Evolutionary conservation across 208 protist genomes (phyloP).

Genomic region (Naegleria fowleri): DNA sequence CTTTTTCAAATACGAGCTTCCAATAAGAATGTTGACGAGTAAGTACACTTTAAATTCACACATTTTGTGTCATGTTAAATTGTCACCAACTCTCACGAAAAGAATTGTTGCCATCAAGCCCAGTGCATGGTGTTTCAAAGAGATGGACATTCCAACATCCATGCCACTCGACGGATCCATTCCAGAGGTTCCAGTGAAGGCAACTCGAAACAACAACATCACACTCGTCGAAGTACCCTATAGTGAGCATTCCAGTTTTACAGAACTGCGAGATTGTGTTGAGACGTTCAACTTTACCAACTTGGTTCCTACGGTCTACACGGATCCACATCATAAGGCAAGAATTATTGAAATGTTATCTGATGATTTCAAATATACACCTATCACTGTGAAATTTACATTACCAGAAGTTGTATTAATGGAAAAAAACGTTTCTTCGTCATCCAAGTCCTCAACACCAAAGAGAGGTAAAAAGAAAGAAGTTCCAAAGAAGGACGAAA

Average conservation of each 20-base stretch:
- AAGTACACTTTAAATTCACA: background rate
- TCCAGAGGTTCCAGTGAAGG: background rate
- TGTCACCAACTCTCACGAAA: too few species aligned
- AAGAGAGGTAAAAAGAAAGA: background rate
- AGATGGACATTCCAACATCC: background rate
- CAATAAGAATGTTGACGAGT: background rate
- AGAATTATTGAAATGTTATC: background rate
- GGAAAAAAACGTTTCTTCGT: background rate
- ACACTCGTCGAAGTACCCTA: conserved; percentile 15
- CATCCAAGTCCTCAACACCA: background rate
- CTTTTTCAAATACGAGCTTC: background rate
- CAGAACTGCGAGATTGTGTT: conserved; percentile 20
- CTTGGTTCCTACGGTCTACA: conserved; percentile 16
- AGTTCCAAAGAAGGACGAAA: background rate
- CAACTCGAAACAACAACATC: background rate
- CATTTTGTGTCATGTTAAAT: too few species aligned
- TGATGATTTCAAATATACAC: background rate
- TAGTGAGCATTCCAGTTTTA: conserved; percentile 21
- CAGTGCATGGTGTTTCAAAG: conserved; percentile 12
- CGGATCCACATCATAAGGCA: background rate
- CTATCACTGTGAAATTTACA: background rate
- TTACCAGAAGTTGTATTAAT: background rate
- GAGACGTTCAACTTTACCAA: background rate
- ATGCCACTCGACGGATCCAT: background rate
- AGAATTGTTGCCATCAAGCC: conserved; percentile 20